Percentiles rank a stretch among this genome's conserved stretches.
phyloP scores from a whole-genome alignment of 495 filamentous ascomycete species.

The Penicillium parvum region DNA sequence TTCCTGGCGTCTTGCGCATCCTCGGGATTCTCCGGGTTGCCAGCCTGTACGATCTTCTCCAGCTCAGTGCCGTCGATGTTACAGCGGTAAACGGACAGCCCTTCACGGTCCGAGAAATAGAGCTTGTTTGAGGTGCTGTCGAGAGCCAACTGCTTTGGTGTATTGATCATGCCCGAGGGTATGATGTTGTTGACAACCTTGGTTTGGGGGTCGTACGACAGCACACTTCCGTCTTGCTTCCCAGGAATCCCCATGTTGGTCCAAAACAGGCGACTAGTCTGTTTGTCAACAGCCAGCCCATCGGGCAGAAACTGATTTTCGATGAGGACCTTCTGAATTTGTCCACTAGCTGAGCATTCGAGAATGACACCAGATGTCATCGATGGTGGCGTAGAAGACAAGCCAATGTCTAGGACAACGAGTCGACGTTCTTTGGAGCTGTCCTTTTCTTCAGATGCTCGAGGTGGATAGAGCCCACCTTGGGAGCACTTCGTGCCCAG shows the following conservation, averaged over 20 bases:
- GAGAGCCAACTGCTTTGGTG: conserved; percentile 49
- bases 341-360: conserved; percentile 15
- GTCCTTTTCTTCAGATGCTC: background rate
- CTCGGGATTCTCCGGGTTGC: conserved; percentile 22
- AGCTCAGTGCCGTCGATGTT: conserved; percentile 41
- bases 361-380: conserved; percentile 21
- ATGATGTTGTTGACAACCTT: conserved; percentile 32
- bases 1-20: conserved; percentile 21
- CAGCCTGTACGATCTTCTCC: conserved; percentile 36
- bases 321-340: conserved; percentile 15
- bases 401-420: conserved; percentile 26
- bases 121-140: conserved; percentile 29
- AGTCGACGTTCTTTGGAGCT: conserved; percentile 6
- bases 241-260: conserved; percentile 46
- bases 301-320: conserved; percentile 39
- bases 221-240: conserved; percentile 38
- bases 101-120: conserved; percentile 53
- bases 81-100: conserved; percentile 44
- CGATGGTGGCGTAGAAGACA: conserved; percentile 15
- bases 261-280: conserved; percentile 43
- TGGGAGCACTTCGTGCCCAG: conserved; percentile 22
- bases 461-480: conserved; percentile 27
- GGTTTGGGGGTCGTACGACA: conserved; percentile 38
- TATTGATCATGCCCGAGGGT: conserved; percentile 36
- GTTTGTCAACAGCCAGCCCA: conserved; percentile 37